Evolutionary conservation across 495 filamentous ascomycete genomes (phyloP).

Genomic region (Podospora didyma): DNA sequence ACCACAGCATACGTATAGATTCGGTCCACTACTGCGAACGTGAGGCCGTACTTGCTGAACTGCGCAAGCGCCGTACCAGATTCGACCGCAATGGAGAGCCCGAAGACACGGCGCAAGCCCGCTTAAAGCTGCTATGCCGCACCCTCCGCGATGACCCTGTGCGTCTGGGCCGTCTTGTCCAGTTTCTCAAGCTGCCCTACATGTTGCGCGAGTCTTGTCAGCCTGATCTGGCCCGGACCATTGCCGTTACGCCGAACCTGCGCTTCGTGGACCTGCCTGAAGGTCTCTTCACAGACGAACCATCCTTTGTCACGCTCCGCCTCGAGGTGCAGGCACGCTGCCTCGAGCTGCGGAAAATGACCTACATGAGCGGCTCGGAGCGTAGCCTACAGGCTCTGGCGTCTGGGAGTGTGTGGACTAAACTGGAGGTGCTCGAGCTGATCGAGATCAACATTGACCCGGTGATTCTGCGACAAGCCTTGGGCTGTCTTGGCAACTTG

Average conservation of each 20-base stretch:
- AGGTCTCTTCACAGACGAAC: constrained; percentile 77
- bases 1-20: constrained; percentile 87
- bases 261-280: constrained; percentile 90
- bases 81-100: constrained; percentile 72
- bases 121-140: constrained; percentile 73
- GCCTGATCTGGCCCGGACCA: constrained; percentile 75
- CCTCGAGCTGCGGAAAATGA: constrained; percentile 82
- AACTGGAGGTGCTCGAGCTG: constrained; percentile 77
- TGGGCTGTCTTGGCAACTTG: constrained; percentile 62
- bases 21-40: constrained; percentile 90
- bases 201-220: constrained; percentile 91
- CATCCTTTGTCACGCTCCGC: constrained; percentile 66
- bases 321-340: constrained; percentile 82
- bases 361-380: constrained; percentile 74
- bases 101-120: constrained; percentile 70
- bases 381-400: constrained; percentile 67
- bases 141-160: constrained; percentile 70
- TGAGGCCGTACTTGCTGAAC: constrained; percentile 73
- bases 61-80: constrained; percentile 66
- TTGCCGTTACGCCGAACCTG: constrained; percentile 79
- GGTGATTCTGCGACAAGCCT: constrained; percentile 60
- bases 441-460: constrained; percentile 69
- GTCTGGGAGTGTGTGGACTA: constrained; percentile 64
- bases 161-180: constrained; percentile 59
- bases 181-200: constrained; percentile 87